These are phyloP conservation scores for Ogataea pignaliae DNA, from an alignment of 805 yeast genomes.

Conservation along the genomic window DNA sequence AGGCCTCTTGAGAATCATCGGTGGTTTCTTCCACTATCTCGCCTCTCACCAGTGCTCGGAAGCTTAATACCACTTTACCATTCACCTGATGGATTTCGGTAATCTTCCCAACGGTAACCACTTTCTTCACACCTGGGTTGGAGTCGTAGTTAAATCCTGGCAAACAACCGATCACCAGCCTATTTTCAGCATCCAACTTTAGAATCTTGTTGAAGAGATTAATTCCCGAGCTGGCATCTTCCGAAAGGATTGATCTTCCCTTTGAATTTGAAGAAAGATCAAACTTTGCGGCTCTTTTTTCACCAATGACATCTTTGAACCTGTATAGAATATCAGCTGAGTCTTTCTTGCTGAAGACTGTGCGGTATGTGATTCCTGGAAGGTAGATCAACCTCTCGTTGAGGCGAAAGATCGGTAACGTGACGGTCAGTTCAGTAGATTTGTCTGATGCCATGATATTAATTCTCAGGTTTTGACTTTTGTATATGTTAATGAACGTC, in stretches of 20 bases:
- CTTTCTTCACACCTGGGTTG: slow-evolving; percentile 3
- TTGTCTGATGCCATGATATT: slow-evolving; percentile 2
- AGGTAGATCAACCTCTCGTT: slow-evolving; percentile 38
- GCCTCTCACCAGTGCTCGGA: slow-evolving; percentile 49
- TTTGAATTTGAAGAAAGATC: neutral
- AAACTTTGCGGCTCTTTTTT: too few relatives aligned
- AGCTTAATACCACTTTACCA: slow-evolving; percentile 40
- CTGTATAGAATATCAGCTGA: slow-evolving; percentile 42
- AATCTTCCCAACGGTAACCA: slow-evolving; percentile 42
- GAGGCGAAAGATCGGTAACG: slow-evolving; percentile 20
- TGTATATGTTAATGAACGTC: neutral
- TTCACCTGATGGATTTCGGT: slow-evolving; percentile 43
- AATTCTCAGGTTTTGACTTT: neutral
- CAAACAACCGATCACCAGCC: slow-evolving; percentile 22
- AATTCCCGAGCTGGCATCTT: slow-evolving; percentile 8
- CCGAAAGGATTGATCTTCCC: neutral
- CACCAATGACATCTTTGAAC: slow-evolving; percentile 1
- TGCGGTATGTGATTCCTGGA: slow-evolving; percentile 61
- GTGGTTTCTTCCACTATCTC: slow-evolving; percentile 4
- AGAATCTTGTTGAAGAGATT: slow-evolving; percentile 1
- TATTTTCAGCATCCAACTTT: slow-evolving; percentile 3
- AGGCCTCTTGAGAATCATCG: slow-evolving; percentile 1
- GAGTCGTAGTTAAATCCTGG: slow-evolving; percentile 17
- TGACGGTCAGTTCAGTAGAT: slow-evolving; percentile 6
- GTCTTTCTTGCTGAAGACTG: slow-evolving; percentile 43